Evolutionary conservation across 129 eudicot genomes (phyloP).

Genomic region (Artemisia argyi): DNA sequence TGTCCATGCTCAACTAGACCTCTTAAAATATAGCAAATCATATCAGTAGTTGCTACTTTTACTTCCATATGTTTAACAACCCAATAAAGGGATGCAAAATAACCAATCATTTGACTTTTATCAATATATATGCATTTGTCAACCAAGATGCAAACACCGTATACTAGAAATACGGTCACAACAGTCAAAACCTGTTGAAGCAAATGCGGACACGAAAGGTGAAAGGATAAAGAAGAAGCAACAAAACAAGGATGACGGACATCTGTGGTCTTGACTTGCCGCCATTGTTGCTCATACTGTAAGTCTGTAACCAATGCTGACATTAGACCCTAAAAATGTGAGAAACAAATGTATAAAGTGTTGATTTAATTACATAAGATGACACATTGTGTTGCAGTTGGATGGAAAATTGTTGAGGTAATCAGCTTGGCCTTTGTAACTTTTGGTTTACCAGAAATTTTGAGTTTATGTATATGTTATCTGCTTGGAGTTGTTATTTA

Average conservation of each 20-base stretch:
- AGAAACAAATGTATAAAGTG: conserved; percentile 23
- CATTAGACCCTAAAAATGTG: not conserved
- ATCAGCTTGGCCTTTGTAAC: not conserved
- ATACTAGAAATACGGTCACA: conserved; percentile 67
- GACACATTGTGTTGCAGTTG: conserved; percentile 14
- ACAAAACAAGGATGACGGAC: conserved; percentile 60
- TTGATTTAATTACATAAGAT: conserved; percentile 5
- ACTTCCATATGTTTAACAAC: too few species aligned
- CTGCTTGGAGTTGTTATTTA: too few species aligned
- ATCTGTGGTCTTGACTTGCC: conserved; percentile 68
- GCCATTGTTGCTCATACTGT: not conserved
- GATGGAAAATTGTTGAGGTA: conserved; percentile 5
- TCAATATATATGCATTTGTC: too few species aligned
- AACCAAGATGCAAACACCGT: conserved; percentile 62
- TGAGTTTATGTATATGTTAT: not conserved
- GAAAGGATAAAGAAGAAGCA: conserved; percentile 78
- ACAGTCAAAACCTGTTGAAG: conserved; percentile 55
- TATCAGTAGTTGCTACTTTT: too few species aligned
- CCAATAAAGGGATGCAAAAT: too few species aligned
- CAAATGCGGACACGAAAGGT: conserved; percentile 50
- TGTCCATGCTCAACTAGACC: too few species aligned
- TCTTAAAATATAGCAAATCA: too few species aligned
- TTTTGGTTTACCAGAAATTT: not conserved
- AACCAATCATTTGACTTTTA: too few species aligned
- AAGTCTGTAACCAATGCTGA: not conserved